Evolutionary conservation across 1,284 basidiomycete genomes (phyloP).

Genomic region (Tylopilus sp.): DNA sequence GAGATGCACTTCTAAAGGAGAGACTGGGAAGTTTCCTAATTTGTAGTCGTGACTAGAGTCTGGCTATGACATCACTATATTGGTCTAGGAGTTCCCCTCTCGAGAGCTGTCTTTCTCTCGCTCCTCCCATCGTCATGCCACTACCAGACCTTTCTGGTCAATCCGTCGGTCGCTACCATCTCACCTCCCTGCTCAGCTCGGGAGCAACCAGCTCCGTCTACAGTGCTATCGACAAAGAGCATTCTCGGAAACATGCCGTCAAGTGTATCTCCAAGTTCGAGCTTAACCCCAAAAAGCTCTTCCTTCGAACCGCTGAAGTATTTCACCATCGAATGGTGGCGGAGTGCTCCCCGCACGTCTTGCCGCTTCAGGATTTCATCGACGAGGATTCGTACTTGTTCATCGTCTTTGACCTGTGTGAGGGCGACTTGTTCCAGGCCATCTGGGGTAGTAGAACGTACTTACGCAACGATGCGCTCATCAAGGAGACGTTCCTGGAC

Average conservation of each 20-base stretch:
- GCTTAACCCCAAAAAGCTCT: slow-evolving; percentile 47
- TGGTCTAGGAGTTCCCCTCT: no score
- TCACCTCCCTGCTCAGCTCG: slow-evolving; percentile 65
- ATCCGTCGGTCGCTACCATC: slow-evolving; percentile 54
- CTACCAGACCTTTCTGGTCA: slow-evolving; percentile 45
- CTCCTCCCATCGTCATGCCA: slow-evolving; percentile 4
- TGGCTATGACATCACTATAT: slow-evolving; percentile 8
- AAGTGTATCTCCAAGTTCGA: slow-evolving; percentile 62
- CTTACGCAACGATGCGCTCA: slow-evolving; percentile 49
- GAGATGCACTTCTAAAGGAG: background rate
- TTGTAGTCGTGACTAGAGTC: background rate
- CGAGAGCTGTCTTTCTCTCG: background rate
- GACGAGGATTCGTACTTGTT: slow-evolving; percentile 52
- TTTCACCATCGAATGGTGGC: slow-evolving; percentile 54
- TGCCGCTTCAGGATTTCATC: slow-evolving; percentile 53
- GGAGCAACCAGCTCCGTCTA: slow-evolving; percentile 85
- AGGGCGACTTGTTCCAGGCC: slow-evolving; percentile 55
- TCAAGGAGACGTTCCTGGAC: slow-evolving; percentile 65
- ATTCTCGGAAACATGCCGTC: slow-evolving; percentile 50
- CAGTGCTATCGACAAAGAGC: slow-evolving; percentile 51
- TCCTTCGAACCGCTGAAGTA: slow-evolving; percentile 59
- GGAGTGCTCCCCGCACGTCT: slow-evolving; percentile 49
- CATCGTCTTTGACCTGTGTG: slow-evolving; percentile 57
- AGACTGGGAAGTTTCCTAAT: background rate
- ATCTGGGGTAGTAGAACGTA: slow-evolving; percentile 48